Base-by-base conservation (phyloP, 345 rosid genomes). In the Rubroshorea leprosula region DNA sequence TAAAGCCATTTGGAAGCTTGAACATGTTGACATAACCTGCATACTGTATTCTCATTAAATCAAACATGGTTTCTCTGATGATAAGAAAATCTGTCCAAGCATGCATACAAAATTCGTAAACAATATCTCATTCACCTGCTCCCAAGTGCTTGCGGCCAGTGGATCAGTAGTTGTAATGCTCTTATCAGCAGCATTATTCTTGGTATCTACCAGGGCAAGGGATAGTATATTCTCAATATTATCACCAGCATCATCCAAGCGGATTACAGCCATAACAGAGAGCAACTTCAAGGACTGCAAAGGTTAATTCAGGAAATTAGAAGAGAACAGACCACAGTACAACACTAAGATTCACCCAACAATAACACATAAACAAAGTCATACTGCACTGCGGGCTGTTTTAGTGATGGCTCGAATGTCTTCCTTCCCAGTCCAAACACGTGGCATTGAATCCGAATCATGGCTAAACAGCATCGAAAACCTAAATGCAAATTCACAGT, bases 341-440 rank as follows among this genome's bases (percentile, higher is more conserved):
- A 18, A 22, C 18, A 29, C 11, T 51, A 9, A 46, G 62, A 53
- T 41, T 41, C 57, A 65, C 35, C 3, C 56, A 38, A 41, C 23
- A 39, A 53, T 35, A 14, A 15, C 22, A 26, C 21, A 50, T 12
- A 56, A 46, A 62, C 56, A 50, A 16, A 15, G 35, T 23, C 89
- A 59, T 87, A 94, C 99, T 3, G 85, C 82, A 51, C 87, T 82
- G 63, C 96, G 93, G 72, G 97, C 96, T 67, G 76, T 65, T 77
- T 84, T 90, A 21, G 96, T 94, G 59, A 94, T 94, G 35, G 90
- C 89, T 68, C 93, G 82, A 74, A 94, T 85, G 68, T 94, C 97
- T 79, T 94, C 99, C 39, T 87, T 94, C 71, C 99, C 97, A 5
- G 87, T 90, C 99, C 99, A 94, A 62, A 94, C 78, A 46, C 99